phyloP scores from a whole-genome alignment of 2,329 filamentous ascomycete species.

The Botrytis aclada region DNA sequence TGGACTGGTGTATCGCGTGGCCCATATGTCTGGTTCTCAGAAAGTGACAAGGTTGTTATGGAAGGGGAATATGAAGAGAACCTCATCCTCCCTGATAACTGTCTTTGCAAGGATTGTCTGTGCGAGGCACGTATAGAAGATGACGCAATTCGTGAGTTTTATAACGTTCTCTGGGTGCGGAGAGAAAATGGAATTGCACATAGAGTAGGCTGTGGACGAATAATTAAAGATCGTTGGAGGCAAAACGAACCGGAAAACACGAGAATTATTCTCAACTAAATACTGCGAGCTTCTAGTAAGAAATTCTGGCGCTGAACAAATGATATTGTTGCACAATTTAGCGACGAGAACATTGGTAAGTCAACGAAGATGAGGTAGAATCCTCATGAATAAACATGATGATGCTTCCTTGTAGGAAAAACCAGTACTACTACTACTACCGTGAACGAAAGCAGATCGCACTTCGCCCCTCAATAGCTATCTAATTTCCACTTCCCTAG shows the following conservation, averaged over 20 bases:
- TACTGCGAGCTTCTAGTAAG: neutral
- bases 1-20: neutral
- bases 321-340: neutral
- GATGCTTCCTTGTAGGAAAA: too few species aligned
- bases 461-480: too few species aligned
- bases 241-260: neutral
- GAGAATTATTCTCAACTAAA: neutral
- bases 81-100: neutral
- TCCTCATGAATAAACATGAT: too few species aligned
- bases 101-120: too few species aligned
- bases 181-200: neutral
- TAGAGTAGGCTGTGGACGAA: neutral
- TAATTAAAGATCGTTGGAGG: neutral
- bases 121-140: too few species aligned
- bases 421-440: too few species aligned
- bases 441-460: too few species aligned
- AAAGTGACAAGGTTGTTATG: neutral
- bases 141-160: neutral
- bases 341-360: fast-evolving
- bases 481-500: too few species aligned
- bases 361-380: neutral
- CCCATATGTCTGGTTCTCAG: too few species aligned
- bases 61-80: neutral
- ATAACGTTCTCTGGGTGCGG: neutral
- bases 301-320: neutral